A percentile compares a stretch with the other conserved stretches of the same genome.
Evolutionary conservation across 2,329 filamentous ascomycete genomes (phyloP).

Genomic region (Colletotrichum aenigma): DNA sequence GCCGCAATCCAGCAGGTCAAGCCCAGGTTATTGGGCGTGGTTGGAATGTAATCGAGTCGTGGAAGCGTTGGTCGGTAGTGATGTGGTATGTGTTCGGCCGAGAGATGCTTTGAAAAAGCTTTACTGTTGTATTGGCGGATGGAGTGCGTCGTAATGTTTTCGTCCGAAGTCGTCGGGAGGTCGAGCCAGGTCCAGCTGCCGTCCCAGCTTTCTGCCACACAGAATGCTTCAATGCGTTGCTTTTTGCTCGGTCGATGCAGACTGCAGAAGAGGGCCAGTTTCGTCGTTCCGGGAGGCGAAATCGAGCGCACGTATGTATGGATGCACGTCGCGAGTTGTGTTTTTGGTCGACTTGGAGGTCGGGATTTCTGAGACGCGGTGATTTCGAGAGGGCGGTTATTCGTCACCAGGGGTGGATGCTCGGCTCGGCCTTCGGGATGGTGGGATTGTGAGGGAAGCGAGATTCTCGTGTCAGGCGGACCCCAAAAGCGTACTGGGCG

Average conservation of each 20-base stretch:
- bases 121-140: neutral
- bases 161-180: slow-evolving; percentile 4
- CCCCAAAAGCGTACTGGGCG: neutral
- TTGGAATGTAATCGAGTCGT: neutral
- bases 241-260: neutral
- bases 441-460: neutral
- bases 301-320: neutral
- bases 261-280: neutral
- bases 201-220: slow-evolving; percentile 11
- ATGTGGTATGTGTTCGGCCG: neutral
- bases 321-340: neutral
- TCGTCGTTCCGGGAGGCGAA: neutral
- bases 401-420: neutral
- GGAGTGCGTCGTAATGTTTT: neutral
- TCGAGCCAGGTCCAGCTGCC: slow-evolving; percentile 12
- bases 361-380: neutral
- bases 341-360: neutral
- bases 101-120: neutral
- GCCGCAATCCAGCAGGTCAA: slow-evolving; percentile 8
- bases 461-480: slow-evolving; percentile 10
- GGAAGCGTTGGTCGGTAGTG: neutral
- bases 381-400: neutral
- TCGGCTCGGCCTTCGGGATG: neutral
- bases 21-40: neutral
- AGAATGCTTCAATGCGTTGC: neutral